These are phyloP conservation scores for Phytopythium kandeliae DNA, from an alignment of 352 stramenopile species.

Conservation along the genomic window DNA sequence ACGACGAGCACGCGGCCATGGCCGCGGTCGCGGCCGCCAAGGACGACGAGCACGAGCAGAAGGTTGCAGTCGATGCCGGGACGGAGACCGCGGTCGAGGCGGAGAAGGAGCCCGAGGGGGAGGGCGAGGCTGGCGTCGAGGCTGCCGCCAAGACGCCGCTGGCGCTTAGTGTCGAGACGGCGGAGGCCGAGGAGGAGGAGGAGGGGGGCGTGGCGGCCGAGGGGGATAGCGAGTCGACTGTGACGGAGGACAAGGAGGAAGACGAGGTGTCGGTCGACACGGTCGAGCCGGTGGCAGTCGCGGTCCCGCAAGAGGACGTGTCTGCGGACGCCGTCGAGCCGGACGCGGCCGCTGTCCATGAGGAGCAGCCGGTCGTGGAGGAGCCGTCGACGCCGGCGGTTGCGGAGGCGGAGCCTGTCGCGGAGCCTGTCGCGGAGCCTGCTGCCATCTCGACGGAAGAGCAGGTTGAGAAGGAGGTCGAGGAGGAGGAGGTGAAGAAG, in stretches of 20 bases:
- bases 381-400: too few relatives aligned
- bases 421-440: constrained; percentile 12
- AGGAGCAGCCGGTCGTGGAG: too few relatives aligned
- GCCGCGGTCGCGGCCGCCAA: constrained; percentile 4
- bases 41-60: background rate
- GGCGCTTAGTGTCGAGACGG: too few relatives aligned
- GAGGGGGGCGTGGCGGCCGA: constrained; percentile 5
- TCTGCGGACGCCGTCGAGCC: background rate
- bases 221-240: constrained; percentile 5
- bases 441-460: too few relatives aligned
- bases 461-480: background rate
- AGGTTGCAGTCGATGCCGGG: background rate
- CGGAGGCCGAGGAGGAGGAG: constrained; percentile 7
- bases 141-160: too few relatives aligned
- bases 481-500: background rate
- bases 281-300: background rate
- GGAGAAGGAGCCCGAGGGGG: constrained; percentile 6
- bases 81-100: background rate
- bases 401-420: background rate
- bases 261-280: background rate
- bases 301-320: background rate
- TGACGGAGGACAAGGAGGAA: constrained; percentile 11
- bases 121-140: constrained; percentile 4
- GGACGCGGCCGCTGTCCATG: constrained; percentile 7
- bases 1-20: constrained; percentile 15